Evolutionary conservation across 2,329 filamentous ascomycete genomes (phyloP).

Genomic region (Colletotrichum sp.): DNA sequence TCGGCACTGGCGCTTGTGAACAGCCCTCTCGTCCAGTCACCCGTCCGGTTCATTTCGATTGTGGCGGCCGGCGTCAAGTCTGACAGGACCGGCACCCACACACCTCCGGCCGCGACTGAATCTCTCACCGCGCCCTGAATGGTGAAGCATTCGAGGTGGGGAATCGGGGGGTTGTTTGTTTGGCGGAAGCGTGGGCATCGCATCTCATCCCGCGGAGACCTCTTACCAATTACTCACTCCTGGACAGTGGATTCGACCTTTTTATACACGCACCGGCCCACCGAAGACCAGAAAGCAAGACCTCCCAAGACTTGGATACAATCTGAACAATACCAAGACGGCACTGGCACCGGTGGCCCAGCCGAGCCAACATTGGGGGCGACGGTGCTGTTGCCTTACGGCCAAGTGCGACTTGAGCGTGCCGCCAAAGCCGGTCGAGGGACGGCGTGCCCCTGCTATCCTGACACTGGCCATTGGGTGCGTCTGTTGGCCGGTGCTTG

Average conservation of each 20-base stretch:
- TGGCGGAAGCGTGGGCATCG: neutral
- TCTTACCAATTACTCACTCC: neutral
- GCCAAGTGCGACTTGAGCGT: neutral
- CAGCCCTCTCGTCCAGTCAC: neutral
- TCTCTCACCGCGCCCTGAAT: neutral
- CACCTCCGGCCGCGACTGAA: neutral
- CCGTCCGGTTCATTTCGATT: neutral
- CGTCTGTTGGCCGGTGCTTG: neutral
- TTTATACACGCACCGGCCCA: neutral
- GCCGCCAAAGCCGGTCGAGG: conserved; percentile 8
- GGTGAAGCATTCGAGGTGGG: neutral
- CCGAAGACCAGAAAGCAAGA: neutral
- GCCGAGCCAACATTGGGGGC: neutral
- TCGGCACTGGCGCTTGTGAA: neutral
- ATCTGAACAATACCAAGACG: neutral
- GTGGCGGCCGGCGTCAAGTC: neutral
- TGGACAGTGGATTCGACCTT: neutral
- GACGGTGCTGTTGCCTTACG: neutral
- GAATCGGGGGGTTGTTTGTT: neutral
- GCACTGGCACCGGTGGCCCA: neutral
- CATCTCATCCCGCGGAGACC: neutral
- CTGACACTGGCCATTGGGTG: neutral
- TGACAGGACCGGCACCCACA: neutral
- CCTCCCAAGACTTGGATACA: neutral
- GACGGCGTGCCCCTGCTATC: neutral